These are phyloP conservation scores for Syzygium oleosum DNA, from an alignment of 345 rosid genomes.

Conservation along the genomic window DNA sequence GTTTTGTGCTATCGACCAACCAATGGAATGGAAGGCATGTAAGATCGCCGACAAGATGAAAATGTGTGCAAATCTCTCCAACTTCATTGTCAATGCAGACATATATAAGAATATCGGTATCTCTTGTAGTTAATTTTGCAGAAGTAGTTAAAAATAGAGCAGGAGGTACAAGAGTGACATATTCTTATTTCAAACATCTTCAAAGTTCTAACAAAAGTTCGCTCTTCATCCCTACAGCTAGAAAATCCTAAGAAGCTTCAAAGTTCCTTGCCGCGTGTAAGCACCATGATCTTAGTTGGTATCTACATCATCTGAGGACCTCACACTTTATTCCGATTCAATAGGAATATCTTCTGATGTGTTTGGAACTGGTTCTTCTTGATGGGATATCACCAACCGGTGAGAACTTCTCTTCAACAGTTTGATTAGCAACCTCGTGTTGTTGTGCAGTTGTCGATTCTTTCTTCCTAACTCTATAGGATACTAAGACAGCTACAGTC, in stretches of 20 bases:
- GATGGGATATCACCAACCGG: not conserved
- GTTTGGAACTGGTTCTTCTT: not conserved
- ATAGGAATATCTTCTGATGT: not conserved
- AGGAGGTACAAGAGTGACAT: not conserved
- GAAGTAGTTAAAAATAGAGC: not conserved
- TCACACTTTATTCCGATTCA: not conserved
- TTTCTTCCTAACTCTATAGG: not conserved
- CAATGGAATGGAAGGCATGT: too few relatives aligned
- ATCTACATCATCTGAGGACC: not conserved
- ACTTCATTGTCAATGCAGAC: not conserved
- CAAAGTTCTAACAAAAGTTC: not conserved
- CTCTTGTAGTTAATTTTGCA: not conserved
- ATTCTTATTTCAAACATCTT: not conserved
- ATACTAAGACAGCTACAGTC: slow-evolving; percentile 9
- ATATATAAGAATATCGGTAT: not conserved
- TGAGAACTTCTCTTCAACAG: fast-evolving
- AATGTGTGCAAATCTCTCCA: too few relatives aligned
- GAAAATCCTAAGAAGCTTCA: not conserved
- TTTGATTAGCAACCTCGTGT: not conserved
- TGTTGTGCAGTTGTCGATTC: not conserved
- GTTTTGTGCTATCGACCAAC: too few relatives aligned
- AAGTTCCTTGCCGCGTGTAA: not conserved
- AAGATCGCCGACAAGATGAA: too few relatives aligned
- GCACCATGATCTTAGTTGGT: not conserved
- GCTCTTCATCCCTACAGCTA: not conserved